Conservation (phyloP, 2,329 filamentous ascomycete species). For the Pseudophaeomoniella oleicola region DNA sequence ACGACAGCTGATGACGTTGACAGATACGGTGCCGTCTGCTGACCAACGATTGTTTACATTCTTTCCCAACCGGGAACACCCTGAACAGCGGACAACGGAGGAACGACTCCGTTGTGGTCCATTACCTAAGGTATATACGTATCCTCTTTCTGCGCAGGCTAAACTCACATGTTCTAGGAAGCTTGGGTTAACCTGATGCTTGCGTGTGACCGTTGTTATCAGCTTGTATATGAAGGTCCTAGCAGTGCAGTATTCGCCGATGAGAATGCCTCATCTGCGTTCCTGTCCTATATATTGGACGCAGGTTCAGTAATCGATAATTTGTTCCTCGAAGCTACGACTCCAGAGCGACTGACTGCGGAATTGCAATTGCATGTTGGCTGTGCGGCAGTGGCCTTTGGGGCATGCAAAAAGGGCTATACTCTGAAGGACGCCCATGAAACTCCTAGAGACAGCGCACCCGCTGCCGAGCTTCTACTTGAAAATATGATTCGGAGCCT, state of each 20-base stretch:
- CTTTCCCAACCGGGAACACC: slow-evolving; percentile 26
- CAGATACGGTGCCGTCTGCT: slow-evolving; percentile 13
- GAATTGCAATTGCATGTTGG: not conserved
- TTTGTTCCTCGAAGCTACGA: not conserved
- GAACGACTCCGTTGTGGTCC: slow-evolving; percentile 23
- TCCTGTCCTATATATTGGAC: not conserved
- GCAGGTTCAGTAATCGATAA: not conserved
- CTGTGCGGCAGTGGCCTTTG: not conserved
- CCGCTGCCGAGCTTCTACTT: no score
- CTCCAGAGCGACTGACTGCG: not conserved
- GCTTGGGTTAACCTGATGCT: not conserved
- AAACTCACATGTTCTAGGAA: slow-evolving; percentile 1
- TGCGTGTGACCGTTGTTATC: not conserved
- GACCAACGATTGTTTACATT: slow-evolving; percentile 23
- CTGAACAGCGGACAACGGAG: slow-evolving; percentile 20
- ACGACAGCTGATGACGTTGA: slow-evolving; percentile 12
- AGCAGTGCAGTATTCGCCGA: not conserved
- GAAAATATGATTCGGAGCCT: no score
- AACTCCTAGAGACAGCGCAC: not conserved
- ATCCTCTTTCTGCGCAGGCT: not conserved
- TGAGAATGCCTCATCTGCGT: not conserved
- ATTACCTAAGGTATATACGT: slow-evolving; percentile 18
- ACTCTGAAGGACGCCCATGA: slow-evolving; percentile 3
- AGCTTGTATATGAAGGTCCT: not conserved
- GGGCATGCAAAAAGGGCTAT: slow-evolving; percentile 3